Evolutionary conservation across 2,329 filamentous ascomycete genomes (phyloP).

Genomic region (Remersonia thermophila): DNA sequence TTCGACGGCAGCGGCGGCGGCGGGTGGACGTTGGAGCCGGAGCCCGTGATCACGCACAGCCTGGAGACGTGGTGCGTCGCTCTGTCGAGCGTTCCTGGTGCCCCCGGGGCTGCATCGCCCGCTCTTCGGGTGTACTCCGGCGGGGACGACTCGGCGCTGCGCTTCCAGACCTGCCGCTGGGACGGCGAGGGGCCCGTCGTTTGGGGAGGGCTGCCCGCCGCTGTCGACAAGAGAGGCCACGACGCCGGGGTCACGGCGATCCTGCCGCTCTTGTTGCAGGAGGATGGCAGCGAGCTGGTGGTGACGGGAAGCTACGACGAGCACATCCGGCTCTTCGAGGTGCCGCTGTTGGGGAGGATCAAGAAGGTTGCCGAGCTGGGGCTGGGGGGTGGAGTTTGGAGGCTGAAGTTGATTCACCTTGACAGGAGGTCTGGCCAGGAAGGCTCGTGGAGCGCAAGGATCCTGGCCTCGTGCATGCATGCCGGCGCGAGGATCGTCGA

Average conservation of each 20-base stretch:
- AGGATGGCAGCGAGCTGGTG: constrained; percentile 39
- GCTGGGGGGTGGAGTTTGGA: constrained; percentile 77
- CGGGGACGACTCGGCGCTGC: constrained; percentile 59
- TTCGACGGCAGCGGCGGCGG: constrained; percentile 22
- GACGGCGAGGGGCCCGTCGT: constrained; percentile 5
- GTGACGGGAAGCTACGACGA: constrained; percentile 92
- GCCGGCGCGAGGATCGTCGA: constrained; percentile 61
- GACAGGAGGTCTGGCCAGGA: constrained; percentile 15
- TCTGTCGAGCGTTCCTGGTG: constrained; percentile 30
- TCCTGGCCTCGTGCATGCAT: constrained; percentile 93
- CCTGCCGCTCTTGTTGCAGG: constrained; percentile 48
- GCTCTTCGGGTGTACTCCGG: constrained; percentile 47
- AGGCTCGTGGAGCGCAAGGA: constrained; percentile 22
- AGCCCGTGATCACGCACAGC: constrained; percentile 34
- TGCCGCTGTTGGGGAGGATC: constrained; percentile 31
- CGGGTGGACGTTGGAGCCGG: constrained; percentile 22
- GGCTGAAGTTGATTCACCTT: constrained; percentile 50
- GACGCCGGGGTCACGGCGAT: constrained; percentile 82
- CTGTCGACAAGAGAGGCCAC: constrained; percentile 33
- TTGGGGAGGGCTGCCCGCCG: not conserved
- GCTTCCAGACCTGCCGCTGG: constrained; percentile 29
- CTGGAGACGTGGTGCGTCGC: constrained; percentile 66
- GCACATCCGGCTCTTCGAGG: constrained; percentile 53
- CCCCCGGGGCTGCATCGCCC: not conserved
- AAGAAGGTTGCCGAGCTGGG: constrained; percentile 50